phyloP scores from a whole-genome alignment of 192 early-diverging fungal genomes.

The Cetraspora pellucida region DNA sequence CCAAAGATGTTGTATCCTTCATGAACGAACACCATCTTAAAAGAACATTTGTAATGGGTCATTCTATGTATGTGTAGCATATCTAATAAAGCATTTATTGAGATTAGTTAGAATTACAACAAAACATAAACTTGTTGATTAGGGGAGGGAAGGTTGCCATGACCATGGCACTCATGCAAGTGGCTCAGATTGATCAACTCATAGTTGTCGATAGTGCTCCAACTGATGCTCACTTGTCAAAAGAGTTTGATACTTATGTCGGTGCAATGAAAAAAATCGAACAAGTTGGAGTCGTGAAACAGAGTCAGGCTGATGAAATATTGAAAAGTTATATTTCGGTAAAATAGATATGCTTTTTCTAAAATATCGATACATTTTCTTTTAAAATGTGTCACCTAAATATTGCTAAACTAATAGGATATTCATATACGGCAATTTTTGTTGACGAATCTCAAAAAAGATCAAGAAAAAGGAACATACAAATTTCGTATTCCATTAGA shows the following conservation, averaged over 20 bases:
- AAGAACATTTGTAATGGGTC: constrained; percentile 73
- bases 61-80: constrained; percentile 70
- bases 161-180: constrained; percentile 60
- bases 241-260: constrained; percentile 63
- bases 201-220: constrained; percentile 78
- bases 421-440: constrained; percentile 76
- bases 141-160: constrained; percentile 81
- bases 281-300: constrained; percentile 45
- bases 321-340: constrained; percentile 49
- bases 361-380: not conserved
- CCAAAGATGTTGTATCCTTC: constrained; percentile 74
- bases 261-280: constrained; percentile 62
- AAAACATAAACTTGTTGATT: not conserved
- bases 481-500: constrained; percentile 75
- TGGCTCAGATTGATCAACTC: constrained; percentile 54
- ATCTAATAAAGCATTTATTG: too few relatives aligned
- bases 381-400: not conserved
- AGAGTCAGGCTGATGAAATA: constrained; percentile 63
- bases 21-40: constrained; percentile 60
- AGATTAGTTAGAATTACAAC: too few relatives aligned
- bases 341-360: constrained; percentile 1
- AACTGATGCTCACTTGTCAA: constrained; percentile 46
- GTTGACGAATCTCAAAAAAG: constrained; percentile 85
- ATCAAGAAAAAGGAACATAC: constrained; percentile 46
- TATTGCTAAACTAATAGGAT: constrained; percentile 39